Percentiles rank a stretch among this genome's conserved stretches.
Evolutionary conservation across 148 eudicot genomes (phyloP).

Genomic region (Cornus controversa): DNA sequence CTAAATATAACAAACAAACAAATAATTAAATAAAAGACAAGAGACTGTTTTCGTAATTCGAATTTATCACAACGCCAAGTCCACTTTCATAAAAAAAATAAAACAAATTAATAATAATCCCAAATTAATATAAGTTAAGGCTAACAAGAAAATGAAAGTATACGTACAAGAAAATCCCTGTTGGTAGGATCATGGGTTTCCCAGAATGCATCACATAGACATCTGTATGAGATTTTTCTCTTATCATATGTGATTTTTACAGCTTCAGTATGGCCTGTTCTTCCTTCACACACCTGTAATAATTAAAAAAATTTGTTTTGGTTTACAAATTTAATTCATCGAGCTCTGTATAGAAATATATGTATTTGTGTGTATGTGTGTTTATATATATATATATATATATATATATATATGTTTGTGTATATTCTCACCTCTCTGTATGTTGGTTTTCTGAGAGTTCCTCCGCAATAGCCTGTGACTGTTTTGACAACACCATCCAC

Average conservation of each 20-base stretch:
- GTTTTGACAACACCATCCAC: conserved; percentile 30
- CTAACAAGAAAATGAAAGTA: neutral
- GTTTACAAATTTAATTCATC: too few relatives aligned
- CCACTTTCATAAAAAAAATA: too few relatives aligned
- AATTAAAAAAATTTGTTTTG: too few relatives aligned
- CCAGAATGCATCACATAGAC: conserved; percentile 37
- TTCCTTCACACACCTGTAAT: conserved; percentile 33
- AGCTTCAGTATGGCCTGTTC: conserved; percentile 40
- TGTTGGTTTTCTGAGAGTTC: conserved; percentile 27
- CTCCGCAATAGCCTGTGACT: conserved; percentile 35
- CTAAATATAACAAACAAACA: too few relatives aligned
- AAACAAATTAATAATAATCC: too few relatives aligned
- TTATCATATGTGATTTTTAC: conserved; percentile 32
- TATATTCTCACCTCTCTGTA: conserved; percentile 15
- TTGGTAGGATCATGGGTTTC: conserved; percentile 36
- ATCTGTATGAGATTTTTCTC: conserved; percentile 19
- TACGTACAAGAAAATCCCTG: conserved; percentile 31
- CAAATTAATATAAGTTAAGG: too few relatives aligned
- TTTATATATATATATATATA: too few relatives aligned
- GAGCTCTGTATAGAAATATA: too few relatives aligned
- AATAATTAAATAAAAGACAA: too few relatives aligned
- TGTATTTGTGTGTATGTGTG: too few relatives aligned
- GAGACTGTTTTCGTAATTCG: too few relatives aligned
- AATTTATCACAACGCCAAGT: too few relatives aligned
- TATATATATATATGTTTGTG: neutral